These are phyloP conservation scores for Gryganskiella cystojenkinii DNA, from an alignment of 192 early-diverging fungal species.

Conservation along the genomic window DNA sequence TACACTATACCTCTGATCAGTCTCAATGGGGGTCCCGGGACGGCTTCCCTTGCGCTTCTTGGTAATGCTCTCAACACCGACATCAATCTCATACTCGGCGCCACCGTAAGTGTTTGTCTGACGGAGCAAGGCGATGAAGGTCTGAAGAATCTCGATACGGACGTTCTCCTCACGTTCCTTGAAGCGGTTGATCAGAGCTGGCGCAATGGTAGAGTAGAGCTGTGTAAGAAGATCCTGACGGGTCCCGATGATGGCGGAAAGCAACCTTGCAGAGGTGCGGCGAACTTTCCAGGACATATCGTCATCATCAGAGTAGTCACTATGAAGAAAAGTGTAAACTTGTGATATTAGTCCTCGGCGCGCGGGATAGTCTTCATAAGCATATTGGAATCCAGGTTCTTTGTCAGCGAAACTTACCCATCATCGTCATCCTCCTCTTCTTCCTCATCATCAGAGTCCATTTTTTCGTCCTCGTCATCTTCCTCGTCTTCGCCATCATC, in stretches of 20 bases:
- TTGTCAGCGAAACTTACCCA: slow-evolving; percentile 52
- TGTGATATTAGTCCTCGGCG: not conserved
- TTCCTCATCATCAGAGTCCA: slow-evolving; percentile 69
- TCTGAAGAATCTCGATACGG: slow-evolving; percentile 78
- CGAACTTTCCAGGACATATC: slow-evolving; percentile 95
- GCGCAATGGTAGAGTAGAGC: slow-evolving; percentile 75
- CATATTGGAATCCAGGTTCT: too few relatives aligned
- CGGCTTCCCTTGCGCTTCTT: slow-evolving; percentile 62
- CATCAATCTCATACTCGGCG: slow-evolving; percentile 49
- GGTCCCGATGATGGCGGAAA: slow-evolving; percentile 76
- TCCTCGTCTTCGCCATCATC: slow-evolving; percentile 79
- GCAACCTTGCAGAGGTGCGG: slow-evolving; percentile 77
- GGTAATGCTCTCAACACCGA: slow-evolving; percentile 39
- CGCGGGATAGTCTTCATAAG: too few relatives aligned
- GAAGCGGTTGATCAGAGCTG: slow-evolving; percentile 79
- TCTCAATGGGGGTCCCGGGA: slow-evolving; percentile 56
- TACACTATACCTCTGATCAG: slow-evolving; percentile 57
- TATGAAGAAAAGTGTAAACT: slow-evolving; percentile 24
- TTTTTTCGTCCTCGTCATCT: slow-evolving; percentile 69
- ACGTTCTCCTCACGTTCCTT: slow-evolving; percentile 91
- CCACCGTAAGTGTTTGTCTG: slow-evolving; percentile 65
- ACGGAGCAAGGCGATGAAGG: slow-evolving; percentile 74
- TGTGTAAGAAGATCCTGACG: slow-evolving; percentile 72
- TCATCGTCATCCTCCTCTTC: slow-evolving; percentile 75
- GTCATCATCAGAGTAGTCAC: slow-evolving; percentile 89